phyloP scores from a whole-genome alignment of 1,284 basidiomycete species.

The Ganoderma leucocontextum region DNA sequence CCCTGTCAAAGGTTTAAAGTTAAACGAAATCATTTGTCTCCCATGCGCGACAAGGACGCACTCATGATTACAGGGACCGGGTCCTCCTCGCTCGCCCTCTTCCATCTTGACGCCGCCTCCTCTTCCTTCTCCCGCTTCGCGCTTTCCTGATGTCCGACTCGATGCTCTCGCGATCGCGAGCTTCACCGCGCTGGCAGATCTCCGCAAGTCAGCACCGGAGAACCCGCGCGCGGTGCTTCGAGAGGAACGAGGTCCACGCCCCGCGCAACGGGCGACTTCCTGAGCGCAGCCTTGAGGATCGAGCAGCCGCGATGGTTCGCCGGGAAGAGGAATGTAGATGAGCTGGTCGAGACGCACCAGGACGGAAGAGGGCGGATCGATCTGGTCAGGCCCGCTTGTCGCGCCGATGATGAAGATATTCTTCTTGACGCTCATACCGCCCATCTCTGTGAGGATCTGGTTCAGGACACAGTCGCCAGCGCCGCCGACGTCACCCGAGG shows the following conservation, averaged over 20 bases:
- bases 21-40: constrained; percentile 10
- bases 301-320: constrained; percentile 91
- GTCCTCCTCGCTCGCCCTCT: constrained; percentile 81
- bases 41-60: constrained; percentile 37
- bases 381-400: constrained; percentile 99
- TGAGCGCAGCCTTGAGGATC: constrained; percentile 91
- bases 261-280: constrained; percentile 91
- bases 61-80: constrained; percentile 96
- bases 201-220: constrained; percentile 99
- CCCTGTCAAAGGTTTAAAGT: constrained; percentile 49
- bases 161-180: constrained; percentile 95
- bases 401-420: constrained; percentile 99
- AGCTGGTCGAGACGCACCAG: constrained; percentile 97
- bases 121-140: constrained; percentile 86
- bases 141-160: constrained; percentile 89
- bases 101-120: constrained; percentile 77
- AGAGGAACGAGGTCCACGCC: constrained; percentile 92
- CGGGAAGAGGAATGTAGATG: constrained; percentile 94
- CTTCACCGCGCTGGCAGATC: constrained; percentile 98
- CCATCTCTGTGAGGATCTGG: constrained; percentile 99
- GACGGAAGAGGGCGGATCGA: constrained; percentile 98
- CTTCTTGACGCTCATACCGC: constrained; percentile 99
- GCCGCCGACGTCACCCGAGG: no score
- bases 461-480: constrained; percentile 98
- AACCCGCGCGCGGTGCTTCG: constrained; percentile 97